These are phyloP conservation scores for Herpetospermum pedunculosum DNA, from an alignment of 306 rosid genomes.

Conservation along the genomic window DNA sequence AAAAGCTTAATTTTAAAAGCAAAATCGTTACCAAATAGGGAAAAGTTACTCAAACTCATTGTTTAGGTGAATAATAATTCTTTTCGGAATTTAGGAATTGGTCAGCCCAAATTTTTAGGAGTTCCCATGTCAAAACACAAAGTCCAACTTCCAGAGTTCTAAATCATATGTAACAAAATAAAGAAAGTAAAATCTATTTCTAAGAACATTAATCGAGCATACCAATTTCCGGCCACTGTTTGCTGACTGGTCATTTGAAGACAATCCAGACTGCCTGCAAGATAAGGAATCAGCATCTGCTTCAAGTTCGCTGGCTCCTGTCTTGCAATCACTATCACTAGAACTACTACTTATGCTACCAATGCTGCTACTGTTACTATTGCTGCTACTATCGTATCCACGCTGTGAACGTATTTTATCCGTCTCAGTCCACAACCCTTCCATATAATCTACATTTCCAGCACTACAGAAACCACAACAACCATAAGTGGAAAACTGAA, in stretches of 20 bases:
- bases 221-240: constrained; percentile 72
- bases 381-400: constrained; percentile 88
- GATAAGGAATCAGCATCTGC: constrained; percentile 96
- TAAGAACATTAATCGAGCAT: constrained; percentile 7
- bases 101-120: not conserved
- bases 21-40: not conserved
- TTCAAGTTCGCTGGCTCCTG: constrained; percentile 81
- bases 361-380: constrained; percentile 89
- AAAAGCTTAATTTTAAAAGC: not conserved
- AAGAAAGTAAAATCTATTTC: not conserved
- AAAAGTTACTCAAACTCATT: not conserved
- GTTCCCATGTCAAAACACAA: not conserved
- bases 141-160: not conserved
- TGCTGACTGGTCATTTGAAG: constrained; percentile 52
- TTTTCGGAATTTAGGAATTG: no score
- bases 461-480: constrained; percentile 52
- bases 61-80: not conserved
- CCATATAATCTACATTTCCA: constrained; percentile 55
- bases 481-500: constrained; percentile 11
- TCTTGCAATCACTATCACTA: constrained; percentile 75
- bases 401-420: constrained; percentile 42
- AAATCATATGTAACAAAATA: not conserved
- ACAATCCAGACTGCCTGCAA: constrained; percentile 70
- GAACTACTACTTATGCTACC: constrained; percentile 89
- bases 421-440: constrained; percentile 54